These are phyloP conservation scores for Cladosporium halotolerans DNA, from an alignment of 2,329 filamentous ascomycete species.

Conservation along the genomic window DNA sequence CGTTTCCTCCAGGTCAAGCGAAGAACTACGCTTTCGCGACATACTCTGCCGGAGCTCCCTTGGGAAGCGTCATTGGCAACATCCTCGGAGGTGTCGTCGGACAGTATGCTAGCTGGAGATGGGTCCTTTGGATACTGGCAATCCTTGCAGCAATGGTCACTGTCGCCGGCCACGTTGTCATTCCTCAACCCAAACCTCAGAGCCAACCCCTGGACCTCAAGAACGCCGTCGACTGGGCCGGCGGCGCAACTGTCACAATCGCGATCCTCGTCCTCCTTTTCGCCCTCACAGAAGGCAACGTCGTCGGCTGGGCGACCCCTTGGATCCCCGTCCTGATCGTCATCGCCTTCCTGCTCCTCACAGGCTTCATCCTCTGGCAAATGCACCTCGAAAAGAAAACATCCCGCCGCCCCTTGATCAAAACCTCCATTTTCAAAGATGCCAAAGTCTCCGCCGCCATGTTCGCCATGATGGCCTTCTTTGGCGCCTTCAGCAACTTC, in stretches of 20 bases:
- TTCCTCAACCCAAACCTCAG: constrained; percentile 45
- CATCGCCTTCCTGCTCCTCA: constrained; percentile 51
- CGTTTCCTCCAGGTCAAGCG: constrained; percentile 59
- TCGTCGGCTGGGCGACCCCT: constrained; percentile 59
- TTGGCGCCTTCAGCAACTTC: constrained; percentile 62
- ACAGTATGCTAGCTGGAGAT: constrained; percentile 58
- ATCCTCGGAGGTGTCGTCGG: constrained; percentile 58
- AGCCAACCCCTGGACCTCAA: constrained; percentile 26
- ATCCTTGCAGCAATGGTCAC: constrained; percentile 55
- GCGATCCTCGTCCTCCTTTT: constrained; percentile 60
- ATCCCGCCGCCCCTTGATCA: constrained; percentile 54
- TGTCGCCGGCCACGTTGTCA: constrained; percentile 51
- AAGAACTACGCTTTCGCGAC: constrained; percentile 66
- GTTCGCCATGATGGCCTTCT: constrained; percentile 61
- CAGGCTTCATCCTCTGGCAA: constrained; percentile 56
- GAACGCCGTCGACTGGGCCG: constrained; percentile 59
- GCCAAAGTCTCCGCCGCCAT: constrained; percentile 57
- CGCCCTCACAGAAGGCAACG: constrained; percentile 62
- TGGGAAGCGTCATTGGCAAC: constrained; percentile 61
- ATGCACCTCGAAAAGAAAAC: constrained; percentile 50
- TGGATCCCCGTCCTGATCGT: constrained; percentile 58
- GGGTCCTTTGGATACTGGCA: constrained; percentile 60
- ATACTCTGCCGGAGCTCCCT: constrained; percentile 58
- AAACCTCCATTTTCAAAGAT: constrained; percentile 58
- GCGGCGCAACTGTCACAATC: constrained; percentile 56